These are phyloP conservation scores for Parietichytrium sp. DNA, from an alignment of 108 stramenopile species.

Conservation along the genomic window DNA sequence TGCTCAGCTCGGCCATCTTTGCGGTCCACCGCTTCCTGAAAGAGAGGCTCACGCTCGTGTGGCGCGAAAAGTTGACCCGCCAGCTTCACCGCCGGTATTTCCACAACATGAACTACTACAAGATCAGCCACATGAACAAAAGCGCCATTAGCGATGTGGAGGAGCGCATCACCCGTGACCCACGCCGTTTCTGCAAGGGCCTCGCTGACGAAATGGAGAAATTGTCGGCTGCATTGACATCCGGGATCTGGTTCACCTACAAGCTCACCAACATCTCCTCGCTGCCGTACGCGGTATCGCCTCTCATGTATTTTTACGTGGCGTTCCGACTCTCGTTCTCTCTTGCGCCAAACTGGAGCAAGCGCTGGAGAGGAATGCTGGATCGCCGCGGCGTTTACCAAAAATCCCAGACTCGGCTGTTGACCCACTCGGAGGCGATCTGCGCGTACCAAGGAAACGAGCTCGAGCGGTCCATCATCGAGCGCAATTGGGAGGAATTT, in stretches of 20 bases:
- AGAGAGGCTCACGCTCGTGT: slow-evolving; percentile 5
- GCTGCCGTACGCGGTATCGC: slow-evolving; percentile 44
- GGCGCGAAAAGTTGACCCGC: slow-evolving; percentile 34
- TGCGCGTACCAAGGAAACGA: slow-evolving; percentile 51
- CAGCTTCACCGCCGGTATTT: slow-evolving; percentile 39
- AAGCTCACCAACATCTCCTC: slow-evolving; percentile 48
- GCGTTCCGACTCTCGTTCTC: not conserved
- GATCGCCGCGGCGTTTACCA: slow-evolving; percentile 53
- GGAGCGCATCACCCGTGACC: slow-evolving; percentile 40
- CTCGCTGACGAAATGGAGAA: slow-evolving; percentile 51
- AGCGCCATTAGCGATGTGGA: slow-evolving; percentile 10
- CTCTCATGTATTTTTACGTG: slow-evolving; percentile 33
- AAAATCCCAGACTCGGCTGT: slow-evolving; percentile 49
- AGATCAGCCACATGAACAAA: slow-evolving; percentile 41
- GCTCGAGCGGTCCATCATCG: slow-evolving; percentile 48
- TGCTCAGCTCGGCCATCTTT: slow-evolving; percentile 1
- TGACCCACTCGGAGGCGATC: slow-evolving; percentile 51
- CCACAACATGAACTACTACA: slow-evolving; percentile 35
- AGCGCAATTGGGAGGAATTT: slow-evolving; percentile 40
- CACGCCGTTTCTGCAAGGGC: slow-evolving; percentile 44
- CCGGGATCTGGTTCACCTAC: slow-evolving; percentile 47
- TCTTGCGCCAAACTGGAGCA: slow-evolving; percentile 17
- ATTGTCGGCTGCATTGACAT: slow-evolving; percentile 44
- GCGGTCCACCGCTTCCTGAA: slow-evolving; percentile 36
- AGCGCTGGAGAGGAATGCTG: slow-evolving; percentile 40